Evolutionary conservation across 192 early-diverging fungal genomes (phyloP), one percentile per base, ranked within the genome.

Genomic region (Phycomyces nitens): DNA sequence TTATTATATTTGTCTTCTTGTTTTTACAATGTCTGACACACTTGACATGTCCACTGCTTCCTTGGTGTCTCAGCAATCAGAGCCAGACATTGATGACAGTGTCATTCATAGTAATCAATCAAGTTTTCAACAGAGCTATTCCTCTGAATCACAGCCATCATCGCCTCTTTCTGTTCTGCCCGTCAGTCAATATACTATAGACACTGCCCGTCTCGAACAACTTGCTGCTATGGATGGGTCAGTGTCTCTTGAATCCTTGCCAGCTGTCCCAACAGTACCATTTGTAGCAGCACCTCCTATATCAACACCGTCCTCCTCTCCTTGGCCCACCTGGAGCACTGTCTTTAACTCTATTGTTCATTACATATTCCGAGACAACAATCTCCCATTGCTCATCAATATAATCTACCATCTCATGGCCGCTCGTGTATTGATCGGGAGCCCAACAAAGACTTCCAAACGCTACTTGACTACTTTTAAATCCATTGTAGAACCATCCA

Each of bases 351-450:
- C 56, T 0, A 18, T 49, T 39, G 23, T 60, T 14, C 55, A 54
- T 14, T 73, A 59, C 34, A 59, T 73, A 11, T 73, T 73, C 50
- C 66, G 58, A 62, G 62, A 73, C 41, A 73, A 73, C 23, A 73
- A 73, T 22, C 24, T 66, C n/a, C 65, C 71, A 16, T 47, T 73
- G 12, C 14, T 73, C 20, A 42, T 73, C 15, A 67, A 73, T 44
- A 11, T 73, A 8, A 15, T 73, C 9, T 56, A 60, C 43, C 71
- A 73, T 42, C 34, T 67, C 9, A 21, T 53, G 18, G 65, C 71
- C 5, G 71, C 64, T n/a, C 53, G 65, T 16, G 29, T 53, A 34
- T 41, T 73, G 21, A 49, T 61, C 34, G 21, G 26, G 8, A 22
- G 42, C 16, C 62, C 65, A 18, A 41, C 41, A 21, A 53, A 22